Conservation (phyloP, 1,284 basidiomycete species). For the Tilletia horrida region DNA sequence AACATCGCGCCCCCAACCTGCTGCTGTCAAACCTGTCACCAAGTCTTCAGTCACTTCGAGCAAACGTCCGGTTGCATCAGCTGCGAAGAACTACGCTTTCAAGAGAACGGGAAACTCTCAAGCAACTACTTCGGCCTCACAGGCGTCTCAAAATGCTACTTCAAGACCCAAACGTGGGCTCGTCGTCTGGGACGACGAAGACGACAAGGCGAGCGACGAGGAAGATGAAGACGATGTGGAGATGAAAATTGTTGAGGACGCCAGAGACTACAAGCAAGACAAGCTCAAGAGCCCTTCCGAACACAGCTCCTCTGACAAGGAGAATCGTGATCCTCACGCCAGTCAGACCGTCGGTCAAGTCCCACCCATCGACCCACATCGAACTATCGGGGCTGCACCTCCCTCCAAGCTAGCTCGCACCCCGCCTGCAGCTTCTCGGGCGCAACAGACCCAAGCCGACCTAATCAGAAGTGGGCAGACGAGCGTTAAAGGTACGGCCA, state of each 20-base stretch:
- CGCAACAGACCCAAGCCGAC: no score
- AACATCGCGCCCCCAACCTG: no score
- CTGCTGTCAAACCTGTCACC: no score
- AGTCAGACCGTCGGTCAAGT: conserved; percentile 6
- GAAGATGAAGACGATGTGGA: conserved; percentile 26
- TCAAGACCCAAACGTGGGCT: not conserved
- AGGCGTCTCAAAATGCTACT: no score
- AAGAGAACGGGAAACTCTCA: no score
- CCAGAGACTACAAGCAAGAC: conserved; percentile 28
- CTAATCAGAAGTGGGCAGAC: no score
- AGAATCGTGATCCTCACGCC: conserved; percentile 14
- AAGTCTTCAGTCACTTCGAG: no score
- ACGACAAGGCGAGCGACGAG: conserved; percentile 25
- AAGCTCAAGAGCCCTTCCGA: not conserved
- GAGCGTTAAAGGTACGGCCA: no score
- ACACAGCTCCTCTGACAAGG: conserved; percentile 3
- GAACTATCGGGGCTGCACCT: not conserved
- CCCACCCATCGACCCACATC: not conserved
- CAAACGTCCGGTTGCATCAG: no score
- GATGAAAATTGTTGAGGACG: conserved; percentile 25
- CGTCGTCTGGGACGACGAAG: conserved; percentile 8
- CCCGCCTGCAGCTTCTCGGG: not conserved
- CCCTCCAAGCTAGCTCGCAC: conserved; percentile 1
- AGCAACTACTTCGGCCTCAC: no score
- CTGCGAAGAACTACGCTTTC: no score